A percentile compares a stretch with the other conserved stretches of the same genome.
phyloP scores from a whole-genome alignment of 169 alveolate species.

The Cryptosporidium ryanae region DNA sequence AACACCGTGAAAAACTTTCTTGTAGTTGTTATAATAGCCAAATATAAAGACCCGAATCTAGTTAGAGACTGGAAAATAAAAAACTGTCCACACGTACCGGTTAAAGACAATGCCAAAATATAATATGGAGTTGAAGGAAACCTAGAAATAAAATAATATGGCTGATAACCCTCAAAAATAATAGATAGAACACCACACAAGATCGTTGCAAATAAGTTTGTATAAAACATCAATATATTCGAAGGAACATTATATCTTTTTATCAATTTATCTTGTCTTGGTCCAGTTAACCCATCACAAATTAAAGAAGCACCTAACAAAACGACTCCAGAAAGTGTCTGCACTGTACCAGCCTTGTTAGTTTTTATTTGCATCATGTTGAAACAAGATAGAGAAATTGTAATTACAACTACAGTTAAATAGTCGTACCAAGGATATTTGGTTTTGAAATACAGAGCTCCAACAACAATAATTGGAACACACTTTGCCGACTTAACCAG shows the following conservation, averaged over 20 bases:
- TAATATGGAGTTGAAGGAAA: constrained; percentile 80
- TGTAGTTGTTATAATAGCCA: constrained; percentile 88
- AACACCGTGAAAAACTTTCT: constrained; percentile 89
- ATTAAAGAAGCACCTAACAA: constrained; percentile 85
- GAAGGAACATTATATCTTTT: constrained; percentile 84
- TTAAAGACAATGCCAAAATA: constrained; percentile 80
- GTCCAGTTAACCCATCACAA: constrained; percentile 92
- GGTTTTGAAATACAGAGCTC: constrained; percentile 85
- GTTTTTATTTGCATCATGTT: constrained; percentile 78
- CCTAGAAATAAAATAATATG: constrained; percentile 77
- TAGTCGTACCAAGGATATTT: constrained; percentile 91
- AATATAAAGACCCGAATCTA: constrained; percentile 88
- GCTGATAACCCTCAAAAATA: constrained; percentile 85
- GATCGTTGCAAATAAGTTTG: constrained; percentile 84
- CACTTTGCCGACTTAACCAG: constrained; percentile 90
- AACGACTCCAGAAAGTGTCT: constrained; percentile 84
- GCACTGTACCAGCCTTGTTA: constrained; percentile 76
- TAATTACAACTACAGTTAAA: constrained; percentile 85
- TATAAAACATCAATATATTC: constrained; percentile 84
- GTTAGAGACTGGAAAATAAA: constrained; percentile 87
- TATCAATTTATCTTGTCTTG: constrained; percentile 89
- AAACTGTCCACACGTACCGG: constrained; percentile 90
- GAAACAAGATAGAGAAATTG: constrained; percentile 85
- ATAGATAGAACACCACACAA: constrained; percentile 78
- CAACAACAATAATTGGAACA: constrained; percentile 92